phyloP scores from a whole-genome alignment of 805 yeast genomes.

The Yarrowia hollandica region DNA sequence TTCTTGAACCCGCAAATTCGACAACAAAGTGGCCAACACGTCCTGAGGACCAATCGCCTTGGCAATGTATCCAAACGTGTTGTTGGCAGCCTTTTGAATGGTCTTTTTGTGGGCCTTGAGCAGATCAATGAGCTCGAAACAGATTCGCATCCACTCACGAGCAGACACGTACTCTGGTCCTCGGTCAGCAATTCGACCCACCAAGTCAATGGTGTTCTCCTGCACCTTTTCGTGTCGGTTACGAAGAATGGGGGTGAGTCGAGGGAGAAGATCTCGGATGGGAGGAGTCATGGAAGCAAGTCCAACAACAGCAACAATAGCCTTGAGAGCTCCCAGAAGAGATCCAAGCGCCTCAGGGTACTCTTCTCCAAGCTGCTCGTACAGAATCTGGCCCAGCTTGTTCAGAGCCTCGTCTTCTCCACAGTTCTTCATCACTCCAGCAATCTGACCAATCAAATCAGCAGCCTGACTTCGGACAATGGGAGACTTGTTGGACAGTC shows the following conservation, averaged over 20 bases:
- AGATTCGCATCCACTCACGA: slow-evolving; percentile 95
- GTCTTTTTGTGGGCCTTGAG: slow-evolving; percentile 75
- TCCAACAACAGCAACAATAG: slow-evolving; percentile 62
- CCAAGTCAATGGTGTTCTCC: slow-evolving; percentile 71
- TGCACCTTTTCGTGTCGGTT: slow-evolving; percentile 91
- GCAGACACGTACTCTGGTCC: slow-evolving; percentile 84
- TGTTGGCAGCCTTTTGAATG: slow-evolving; percentile 81
- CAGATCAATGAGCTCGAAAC: slow-evolving; percentile 87
- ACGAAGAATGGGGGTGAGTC: slow-evolving; percentile 85
- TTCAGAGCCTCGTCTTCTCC: slow-evolving; percentile 61
- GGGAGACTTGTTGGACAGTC: slow-evolving; percentile 69
- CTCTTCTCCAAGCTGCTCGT: slow-evolving; percentile 91
- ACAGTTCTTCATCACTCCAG: slow-evolving; percentile 66
- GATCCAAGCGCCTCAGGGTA: slow-evolving; percentile 93
- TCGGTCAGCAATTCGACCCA: slow-evolving; percentile 77
- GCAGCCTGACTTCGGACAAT: slow-evolving; percentile 83
- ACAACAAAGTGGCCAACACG: slow-evolving; percentile 77
- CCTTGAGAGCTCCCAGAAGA: slow-evolving; percentile 65
- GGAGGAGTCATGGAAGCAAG: slow-evolving; percentile 73
- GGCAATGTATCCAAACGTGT: slow-evolving; percentile 88
- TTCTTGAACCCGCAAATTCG: slow-evolving; percentile 87
- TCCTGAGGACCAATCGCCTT: slow-evolving; percentile 95
- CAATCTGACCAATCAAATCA: slow-evolving; percentile 64
- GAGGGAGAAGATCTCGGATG: slow-evolving; percentile 75
- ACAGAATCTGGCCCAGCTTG: slow-evolving; percentile 71